These are phyloP conservation scores for Calonectria pauciramosa DNA, from an alignment of 2,329 filamentous ascomycete genomes.

Conservation along the genomic window DNA sequence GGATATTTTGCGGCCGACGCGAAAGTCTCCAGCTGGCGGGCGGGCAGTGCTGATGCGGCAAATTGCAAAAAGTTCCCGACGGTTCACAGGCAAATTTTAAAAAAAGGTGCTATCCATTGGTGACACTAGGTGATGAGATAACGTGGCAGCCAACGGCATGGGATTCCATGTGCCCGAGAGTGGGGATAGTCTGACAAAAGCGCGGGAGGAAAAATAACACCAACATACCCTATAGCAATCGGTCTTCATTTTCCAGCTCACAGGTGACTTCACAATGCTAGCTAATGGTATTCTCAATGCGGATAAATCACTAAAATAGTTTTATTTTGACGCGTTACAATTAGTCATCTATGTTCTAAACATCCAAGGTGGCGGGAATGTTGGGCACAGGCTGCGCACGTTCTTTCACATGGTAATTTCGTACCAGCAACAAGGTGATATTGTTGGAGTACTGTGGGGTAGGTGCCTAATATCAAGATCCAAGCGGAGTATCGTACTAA, in stretches of 20 bases:
- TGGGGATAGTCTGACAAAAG: no score
- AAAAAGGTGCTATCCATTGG: not conserved
- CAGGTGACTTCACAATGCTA: not conserved
- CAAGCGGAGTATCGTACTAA: not conserved
- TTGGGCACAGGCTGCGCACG: no score
- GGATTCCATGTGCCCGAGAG: no score
- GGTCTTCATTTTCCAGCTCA: not conserved
- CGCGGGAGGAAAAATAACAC: no score
- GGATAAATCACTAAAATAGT: no score
- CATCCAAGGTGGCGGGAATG: no score
- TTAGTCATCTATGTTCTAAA: not conserved
- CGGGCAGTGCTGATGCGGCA: not conserved
- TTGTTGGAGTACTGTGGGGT: not conserved
- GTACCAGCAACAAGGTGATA: no score
- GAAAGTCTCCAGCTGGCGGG: not conserved
- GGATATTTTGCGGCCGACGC: not conserved
- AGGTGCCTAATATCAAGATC: not conserved
- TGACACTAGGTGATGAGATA: not conserved
- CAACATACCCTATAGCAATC: no score
- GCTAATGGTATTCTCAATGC: not conserved
- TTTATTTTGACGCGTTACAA: not conserved
- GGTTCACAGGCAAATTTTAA: not conserved
- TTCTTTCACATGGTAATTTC: not conserved
- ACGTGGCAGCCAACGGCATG: not conserved
- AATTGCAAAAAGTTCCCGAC: not conserved